These are phyloP conservation scores for Endocladia muricata DNA, from an alignment of 31 red algal genomes.

Conservation along the genomic window DNA sequence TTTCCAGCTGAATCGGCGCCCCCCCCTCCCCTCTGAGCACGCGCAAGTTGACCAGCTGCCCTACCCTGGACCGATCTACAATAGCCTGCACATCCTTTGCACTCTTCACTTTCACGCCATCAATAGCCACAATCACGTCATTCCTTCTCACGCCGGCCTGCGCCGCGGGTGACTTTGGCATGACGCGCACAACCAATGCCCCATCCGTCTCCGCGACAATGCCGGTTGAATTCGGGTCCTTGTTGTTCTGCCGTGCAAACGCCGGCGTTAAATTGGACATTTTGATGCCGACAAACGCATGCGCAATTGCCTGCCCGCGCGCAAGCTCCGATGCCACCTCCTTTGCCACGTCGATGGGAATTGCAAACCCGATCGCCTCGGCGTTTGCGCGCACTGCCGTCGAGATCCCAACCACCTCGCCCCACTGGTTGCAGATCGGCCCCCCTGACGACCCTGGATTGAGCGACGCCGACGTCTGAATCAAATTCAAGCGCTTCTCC, in stretches of 20 bases:
- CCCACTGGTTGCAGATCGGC: constrained; percentile 91
- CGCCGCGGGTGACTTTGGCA: constrained; percentile 90
- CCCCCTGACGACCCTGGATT: constrained; percentile 92
- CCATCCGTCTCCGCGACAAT: constrained; percentile 95
- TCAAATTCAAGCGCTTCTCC: constrained; percentile 92
- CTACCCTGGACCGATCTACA: constrained; percentile 81
- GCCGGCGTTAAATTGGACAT: constrained; percentile 83
- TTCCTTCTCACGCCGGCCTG: constrained; percentile 83
- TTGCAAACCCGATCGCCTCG: constrained; percentile 98
- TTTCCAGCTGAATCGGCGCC: constrained; percentile 53
- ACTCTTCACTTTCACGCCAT: constrained; percentile 66
- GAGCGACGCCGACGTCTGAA: constrained; percentile 93
- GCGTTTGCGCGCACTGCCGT: constrained; percentile 92
- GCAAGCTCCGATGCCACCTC: constrained; percentile 76
- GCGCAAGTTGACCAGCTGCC: constrained; percentile 71
- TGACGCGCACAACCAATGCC: constrained; percentile 84
- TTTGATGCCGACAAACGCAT: constrained; percentile 90
- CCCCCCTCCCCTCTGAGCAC: constrained; percentile 70
- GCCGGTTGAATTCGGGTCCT: constrained; percentile 82
- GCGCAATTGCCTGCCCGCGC: constrained; percentile 74
- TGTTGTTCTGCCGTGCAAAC: constrained; percentile 82
- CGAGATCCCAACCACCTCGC: constrained; percentile 94
- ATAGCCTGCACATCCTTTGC: constrained; percentile 88
- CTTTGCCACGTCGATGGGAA: constrained; percentile 93
- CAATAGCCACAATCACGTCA: constrained; percentile 91